Base-by-base conservation (phyloP, 2,329 filamentous ascomycete species). In the Rhinocladiella mackenziei region DNA sequence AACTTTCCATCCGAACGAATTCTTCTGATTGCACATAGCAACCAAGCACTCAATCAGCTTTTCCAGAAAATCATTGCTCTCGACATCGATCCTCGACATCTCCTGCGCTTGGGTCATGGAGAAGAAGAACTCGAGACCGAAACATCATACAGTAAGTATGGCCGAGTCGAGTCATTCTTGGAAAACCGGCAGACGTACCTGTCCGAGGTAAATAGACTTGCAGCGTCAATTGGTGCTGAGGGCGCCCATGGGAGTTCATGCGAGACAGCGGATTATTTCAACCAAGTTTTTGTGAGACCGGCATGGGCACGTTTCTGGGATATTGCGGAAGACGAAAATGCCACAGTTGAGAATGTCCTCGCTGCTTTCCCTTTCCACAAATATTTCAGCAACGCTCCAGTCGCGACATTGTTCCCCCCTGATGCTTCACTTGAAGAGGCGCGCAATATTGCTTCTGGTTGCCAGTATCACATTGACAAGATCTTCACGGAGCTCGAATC, bases 31-130 rank as follows among this genome's bases (percentile, higher is more conserved):
- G 92, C 92, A 3, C 92, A 98, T 65, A 97, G 91, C 66, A 98
- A 98, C 61, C 94, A 98, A 65, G 94, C 92, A 2, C 73, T 98
- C 7, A 98, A 98, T 60, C 92, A 98, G 63, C 75, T 98, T 1
- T 98, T 98, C 69, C 86, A 94, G 58, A 98, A 98, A 70, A 98
- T 98, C 50, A 84, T 91, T n/a, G 86, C 85, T 4, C 74, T 98
- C 19, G 89, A 97, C 58, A 97, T 98, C 56, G 94, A 98, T 60
- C 86, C 94, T 66, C 82, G 92, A 28, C 92, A 98, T 71, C 75
- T 98, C 46, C 74, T 98, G 39, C 84, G 92, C 48, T 75, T 98
- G 25, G 92, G 92, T 25, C 92, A 95, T 63, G 92, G 92, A 29
- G 94, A 98, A 64, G 92, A 96, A 61, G 92, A 97, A 44, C 75